These are phyloP conservation scores for Globisporangium megalacanthum DNA, from an alignment of 352 stramenopile species.

Conservation along the genomic window DNA sequence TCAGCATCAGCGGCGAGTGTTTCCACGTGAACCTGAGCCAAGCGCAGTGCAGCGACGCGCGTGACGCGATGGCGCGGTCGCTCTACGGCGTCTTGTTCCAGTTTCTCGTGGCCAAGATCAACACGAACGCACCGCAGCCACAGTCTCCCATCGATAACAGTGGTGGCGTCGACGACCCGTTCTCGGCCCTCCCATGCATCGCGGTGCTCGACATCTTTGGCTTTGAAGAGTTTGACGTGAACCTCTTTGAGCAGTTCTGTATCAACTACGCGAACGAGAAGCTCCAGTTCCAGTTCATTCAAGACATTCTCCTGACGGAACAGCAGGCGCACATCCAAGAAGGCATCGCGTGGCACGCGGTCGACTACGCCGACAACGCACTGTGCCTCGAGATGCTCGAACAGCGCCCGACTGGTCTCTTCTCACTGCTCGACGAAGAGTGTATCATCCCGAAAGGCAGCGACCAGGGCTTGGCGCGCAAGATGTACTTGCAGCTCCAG, in stretches of 20 bases:
- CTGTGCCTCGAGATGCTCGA: slow-evolving; percentile 82
- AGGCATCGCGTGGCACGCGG: slow-evolving; percentile 57
- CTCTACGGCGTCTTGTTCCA: slow-evolving; percentile 84
- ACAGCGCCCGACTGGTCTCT: slow-evolving; percentile 67
- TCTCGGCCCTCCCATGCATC: slow-evolving; percentile 41
- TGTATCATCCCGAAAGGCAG: slow-evolving; percentile 75
- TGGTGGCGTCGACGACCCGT: slow-evolving; percentile 4
- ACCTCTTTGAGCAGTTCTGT: slow-evolving; percentile 79
- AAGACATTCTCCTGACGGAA: slow-evolving; percentile 73
- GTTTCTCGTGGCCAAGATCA: slow-evolving; percentile 78
- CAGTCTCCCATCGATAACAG: slow-evolving; percentile 5
- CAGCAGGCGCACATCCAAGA: slow-evolving; percentile 71
- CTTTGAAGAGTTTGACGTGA: slow-evolving; percentile 85
- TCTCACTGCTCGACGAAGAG: slow-evolving; percentile 84
- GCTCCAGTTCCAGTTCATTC: slow-evolving; percentile 80
- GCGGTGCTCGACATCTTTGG: slow-evolving; percentile 89
- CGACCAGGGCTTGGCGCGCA: slow-evolving; percentile 65
- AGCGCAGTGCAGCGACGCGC: slow-evolving; percentile 57
- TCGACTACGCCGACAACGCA: slow-evolving; percentile 75
- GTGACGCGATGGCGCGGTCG: slow-evolving; percentile 69
- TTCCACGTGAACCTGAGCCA: slow-evolving; percentile 64
- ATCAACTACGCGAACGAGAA: slow-evolving; percentile 85
- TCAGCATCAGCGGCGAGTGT: slow-evolving; percentile 60
- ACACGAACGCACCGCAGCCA: slow-evolving; percentile 25
- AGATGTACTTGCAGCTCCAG: slow-evolving; percentile 67